Evolutionary conservation across 1,284 basidiomycete genomes (phyloP).

Genomic region (Sporisorium sorghi): DNA sequence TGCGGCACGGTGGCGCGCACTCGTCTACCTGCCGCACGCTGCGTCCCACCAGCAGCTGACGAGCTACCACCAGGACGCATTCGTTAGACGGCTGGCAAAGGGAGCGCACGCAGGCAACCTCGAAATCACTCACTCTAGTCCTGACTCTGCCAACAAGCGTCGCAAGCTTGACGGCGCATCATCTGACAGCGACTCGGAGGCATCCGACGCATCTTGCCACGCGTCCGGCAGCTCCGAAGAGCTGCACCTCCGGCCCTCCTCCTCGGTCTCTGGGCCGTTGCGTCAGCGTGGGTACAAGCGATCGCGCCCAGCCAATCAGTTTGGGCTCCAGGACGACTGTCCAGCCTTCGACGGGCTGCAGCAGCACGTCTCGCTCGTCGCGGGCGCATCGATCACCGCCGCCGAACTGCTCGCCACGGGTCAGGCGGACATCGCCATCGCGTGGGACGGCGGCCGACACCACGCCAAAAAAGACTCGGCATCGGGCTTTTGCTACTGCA

Average conservation of each 20-base stretch:
- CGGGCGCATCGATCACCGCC: conserved; percentile 81
- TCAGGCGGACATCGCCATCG: conserved; percentile 77
- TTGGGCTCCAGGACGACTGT: conserved; percentile 84
- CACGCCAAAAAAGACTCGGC: conserved; percentile 49
- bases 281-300: conserved; percentile 20
- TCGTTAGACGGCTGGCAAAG: conserved; percentile 29
- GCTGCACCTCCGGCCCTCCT: conserved; percentile 17
- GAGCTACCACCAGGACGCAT: conserved; percentile 30
- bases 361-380: conserved; percentile 79
- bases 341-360: conserved; percentile 79
- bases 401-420: conserved; percentile 75
- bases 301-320: conserved; percentile 63
- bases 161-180: conserved; percentile 4
- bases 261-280: conserved; percentile 9
- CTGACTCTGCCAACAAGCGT: conserved; percentile 7
- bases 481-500: conserved; percentile 89
- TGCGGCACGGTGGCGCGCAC: conserved; percentile 2
- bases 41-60: conserved; percentile 31
- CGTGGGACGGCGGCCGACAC: conserved; percentile 81
- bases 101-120: conserved; percentile 3
- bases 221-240: conserved; percentile 6
- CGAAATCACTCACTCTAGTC: background rate
- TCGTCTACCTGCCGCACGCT: conserved; percentile 11
- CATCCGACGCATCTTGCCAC: conserved; percentile 4
- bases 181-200: conserved; percentile 5